Conservation (phyloP, 2,329 filamentous ascomycete species). For the Pyrenochaeta sp. region DNA sequence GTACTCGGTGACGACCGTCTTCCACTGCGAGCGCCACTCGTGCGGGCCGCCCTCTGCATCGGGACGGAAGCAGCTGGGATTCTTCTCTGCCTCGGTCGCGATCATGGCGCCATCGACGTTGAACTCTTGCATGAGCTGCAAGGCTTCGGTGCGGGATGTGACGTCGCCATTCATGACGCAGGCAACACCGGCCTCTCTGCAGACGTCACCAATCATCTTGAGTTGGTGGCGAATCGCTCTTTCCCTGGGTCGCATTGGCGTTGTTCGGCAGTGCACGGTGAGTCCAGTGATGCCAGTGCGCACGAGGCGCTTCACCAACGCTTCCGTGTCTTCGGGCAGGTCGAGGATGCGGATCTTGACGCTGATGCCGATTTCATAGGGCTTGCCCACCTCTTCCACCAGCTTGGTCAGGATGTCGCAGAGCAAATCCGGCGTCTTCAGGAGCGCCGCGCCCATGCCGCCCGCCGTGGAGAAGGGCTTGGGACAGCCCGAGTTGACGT, state of each 20-base stretch:
- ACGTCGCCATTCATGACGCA: slow-evolving; percentile 98
- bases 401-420: slow-evolving; percentile 83
- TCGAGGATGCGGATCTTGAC: slow-evolving; percentile 94
- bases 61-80: slow-evolving; percentile 83
- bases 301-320: slow-evolving; percentile 78
- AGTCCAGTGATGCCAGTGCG: slow-evolving; percentile 89
- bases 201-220: slow-evolving; percentile 81
- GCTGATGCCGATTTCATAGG: slow-evolving; percentile 89
- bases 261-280: slow-evolving; percentile 94
- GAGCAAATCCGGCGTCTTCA: slow-evolving; percentile 83
- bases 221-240: slow-evolving; percentile 86
- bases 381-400: slow-evolving; percentile 76
- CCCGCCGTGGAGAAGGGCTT: slow-evolving; percentile 94
- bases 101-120: slow-evolving; percentile 98
- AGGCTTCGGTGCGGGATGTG: slow-evolving; percentile 73
- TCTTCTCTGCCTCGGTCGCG: slow-evolving; percentile 88
- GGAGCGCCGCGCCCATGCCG: slow-evolving; percentile 93
- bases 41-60: slow-evolving; percentile 69
- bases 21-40: slow-evolving; percentile 69
- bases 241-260: slow-evolving; percentile 92
- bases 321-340: slow-evolving; percentile 75
- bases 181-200: slow-evolving; percentile 83
- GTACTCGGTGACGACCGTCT: slow-evolving; percentile 78
- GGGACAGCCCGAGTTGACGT: slow-evolving; percentile 97
- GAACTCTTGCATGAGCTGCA: slow-evolving; percentile 75